Conservation (phyloP, 2,329 filamentous ascomycete genomes). For the Fusarium chlamydosporum region DNA sequence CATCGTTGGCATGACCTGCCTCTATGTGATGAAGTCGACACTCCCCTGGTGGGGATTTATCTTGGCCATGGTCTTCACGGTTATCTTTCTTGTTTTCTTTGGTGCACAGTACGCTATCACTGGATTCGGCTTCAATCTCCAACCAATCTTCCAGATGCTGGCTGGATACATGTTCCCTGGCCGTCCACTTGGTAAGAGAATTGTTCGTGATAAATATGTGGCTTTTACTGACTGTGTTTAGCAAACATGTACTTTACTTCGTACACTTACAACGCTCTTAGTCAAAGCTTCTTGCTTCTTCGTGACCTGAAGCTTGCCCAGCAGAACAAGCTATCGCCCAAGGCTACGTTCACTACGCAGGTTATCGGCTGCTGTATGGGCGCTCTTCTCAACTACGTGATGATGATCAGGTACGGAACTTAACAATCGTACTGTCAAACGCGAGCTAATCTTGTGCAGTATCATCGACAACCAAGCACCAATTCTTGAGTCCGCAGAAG, state of each 20-base stretch:
- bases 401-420: slow-evolving; percentile 58
- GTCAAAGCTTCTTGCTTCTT: slow-evolving; percentile 11
- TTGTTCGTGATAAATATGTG: rapidly evolving
- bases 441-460: slow-evolving; percentile 50
- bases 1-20: slow-evolving; percentile 8
- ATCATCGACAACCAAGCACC: slow-evolving; percentile 64
- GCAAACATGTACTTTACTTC: slow-evolving; percentile 43
- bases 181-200: slow-evolving; percentile 25
- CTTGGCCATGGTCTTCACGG: slow-evolving; percentile 55
- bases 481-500: slow-evolving; percentile 62
- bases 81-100: slow-evolving; percentile 58
- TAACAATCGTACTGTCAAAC: rapidly evolving
- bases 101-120: slow-evolving; percentile 50
- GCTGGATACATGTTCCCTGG: slow-evolving; percentile 36
- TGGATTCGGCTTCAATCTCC: slow-evolving; percentile 24
- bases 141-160: slow-evolving; percentile 39
- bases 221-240: rapidly evolving
- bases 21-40: slow-evolving; percentile 50
- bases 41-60: slow-evolving; percentile 59
- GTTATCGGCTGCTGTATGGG: slow-evolving; percentile 69
- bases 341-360: slow-evolving; percentile 57
- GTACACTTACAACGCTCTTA: slow-evolving; percentile 30
- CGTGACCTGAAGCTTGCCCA: slow-evolving; percentile 32
- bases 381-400: slow-evolving; percentile 66
- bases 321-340: slow-evolving; percentile 34